Base-by-base conservation (phyloP, 1,139 yeast species). In the Pichia cactophila region DNA sequence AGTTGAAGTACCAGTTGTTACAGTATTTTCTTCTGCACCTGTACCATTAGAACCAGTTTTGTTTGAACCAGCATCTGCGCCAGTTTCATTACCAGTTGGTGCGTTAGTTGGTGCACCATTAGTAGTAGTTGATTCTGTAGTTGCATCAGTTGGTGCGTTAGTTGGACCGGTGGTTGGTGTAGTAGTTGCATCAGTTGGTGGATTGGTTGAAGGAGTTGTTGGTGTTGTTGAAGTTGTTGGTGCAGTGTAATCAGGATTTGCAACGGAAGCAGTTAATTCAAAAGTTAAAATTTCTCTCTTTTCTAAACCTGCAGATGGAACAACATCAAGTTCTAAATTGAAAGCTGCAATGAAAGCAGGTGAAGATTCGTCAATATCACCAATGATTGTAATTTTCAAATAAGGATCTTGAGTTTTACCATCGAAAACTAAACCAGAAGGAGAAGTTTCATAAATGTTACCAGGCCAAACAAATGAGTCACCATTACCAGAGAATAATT, bases 351-450 rank as follows among this genome's bases (percentile, higher is more conserved):
- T 4, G 9, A 43, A 51, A 14, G 31, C 12, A 5, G 44, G 23
- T 16, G 26, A 39, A 10, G 29, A 16, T 3, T 10, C 3, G 12
- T 47, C 50, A 29, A 28, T 12, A 5, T 23, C n/a, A 39, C 55
- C 51, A 23, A 38, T 12, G 37, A 46, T 33, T 14, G 36, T 35
- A n/a, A 51, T 26, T 16, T 46, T 49, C n/a, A 54, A 43, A 20
- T 52, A 43, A 12, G 57, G 57, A 41, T 50, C 55, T 35, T 47
- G 42, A 10, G 56, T 47, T 35, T 38, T 46, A 46, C 57, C 57
- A 31, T 47, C 45, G 23, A 54, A 54, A 12, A 26, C 35, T 11
- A 53, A 33, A 42, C 50, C 48, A 12, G 33, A 16, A n/a, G 26
- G 14, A n/a, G 46, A 26, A 26, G 46, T 37, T 2, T 48, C 26